Base-by-base conservation (phyloP, 345 rosid genomes). In the Eucalyptus leucophloia region DNA sequence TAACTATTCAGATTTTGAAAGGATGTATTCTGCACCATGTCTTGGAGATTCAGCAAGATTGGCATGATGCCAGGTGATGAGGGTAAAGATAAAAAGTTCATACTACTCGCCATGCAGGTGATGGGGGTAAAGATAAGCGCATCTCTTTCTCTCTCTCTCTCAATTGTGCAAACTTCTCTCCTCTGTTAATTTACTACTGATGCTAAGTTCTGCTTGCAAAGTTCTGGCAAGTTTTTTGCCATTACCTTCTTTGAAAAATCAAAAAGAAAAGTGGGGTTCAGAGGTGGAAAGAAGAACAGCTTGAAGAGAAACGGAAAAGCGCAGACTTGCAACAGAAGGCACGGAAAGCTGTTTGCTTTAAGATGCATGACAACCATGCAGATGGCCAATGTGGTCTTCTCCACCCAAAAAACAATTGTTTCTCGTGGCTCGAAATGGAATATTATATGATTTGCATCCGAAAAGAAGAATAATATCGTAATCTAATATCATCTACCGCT, bases 131-230 rank as follows among this genome's bases (percentile, higher is more conserved):
- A 49, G 51, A 88, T 89, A 88, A 93, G 93, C 58, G 49, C 88
- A 49, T 94, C 91, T 89, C 90, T 94, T 89, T 42, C 47, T 45
- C 47, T 9, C 11, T 86, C 62, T 45, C 49, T 12, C 5, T 86
- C 65, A 86, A 50, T 58, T 56, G 19, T 88, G 90, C 88, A 81
- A 81, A 54, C 86, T 92, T 44, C 90, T 92, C 49, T 49, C 49
- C 90, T 93, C 93, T 18, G 83, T 90, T 88, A 95, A 90, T 90
- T 15, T 50, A 50, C 90, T 89, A 85, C n/a, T 54, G 32, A 93
- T 93, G 45, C 88, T 91, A 72, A 34, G 89, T 56, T 93, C 93
- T 88, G 96, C 95, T 94, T 92, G 91, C 53, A 90, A 90, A 86
- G 34, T 2, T 23, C 26, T 37, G 83, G 40, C 60, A 21, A 17